Percentiles rank a stretch among this genome's conserved stretches.
phyloP scores from a whole-genome alignment of 108 stramenopile genomes.

The Cyclotella cryptica region DNA sequence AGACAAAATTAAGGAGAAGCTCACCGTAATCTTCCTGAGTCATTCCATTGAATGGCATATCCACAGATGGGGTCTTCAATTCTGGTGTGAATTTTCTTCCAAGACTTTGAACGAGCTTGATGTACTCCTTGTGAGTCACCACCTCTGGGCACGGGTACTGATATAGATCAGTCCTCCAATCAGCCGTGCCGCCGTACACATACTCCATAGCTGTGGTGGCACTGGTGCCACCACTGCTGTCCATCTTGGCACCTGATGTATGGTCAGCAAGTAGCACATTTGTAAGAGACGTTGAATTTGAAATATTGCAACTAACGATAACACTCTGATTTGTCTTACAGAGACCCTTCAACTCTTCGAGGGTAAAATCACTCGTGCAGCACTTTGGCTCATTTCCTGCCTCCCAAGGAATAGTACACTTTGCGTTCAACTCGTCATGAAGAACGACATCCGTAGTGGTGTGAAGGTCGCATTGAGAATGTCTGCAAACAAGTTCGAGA shows the following conservation, averaged over 20 bases:
- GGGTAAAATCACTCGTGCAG: conserved; percentile 77
- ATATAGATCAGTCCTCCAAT: conserved; percentile 73
- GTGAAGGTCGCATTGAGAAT: conserved; percentile 80
- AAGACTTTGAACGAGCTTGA: conserved; percentile 55
- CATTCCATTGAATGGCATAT: conserved; percentile 75
- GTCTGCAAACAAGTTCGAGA: conserved; percentile 70
- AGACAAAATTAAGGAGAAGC: not conserved
- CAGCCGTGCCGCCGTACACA: conserved; percentile 68
- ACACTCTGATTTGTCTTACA: conserved; percentile 25
- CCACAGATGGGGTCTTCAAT: conserved; percentile 65
- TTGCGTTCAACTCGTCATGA: conserved; percentile 66
- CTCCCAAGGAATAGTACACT: conserved; percentile 67
- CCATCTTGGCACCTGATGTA: conserved; percentile 67
- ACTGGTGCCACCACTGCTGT: conserved; percentile 48
- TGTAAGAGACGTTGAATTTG: not conserved
- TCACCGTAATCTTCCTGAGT: conserved; percentile 65
- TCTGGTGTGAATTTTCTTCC: conserved; percentile 74
- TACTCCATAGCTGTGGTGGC: conserved; percentile 53
- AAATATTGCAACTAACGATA: not conserved
- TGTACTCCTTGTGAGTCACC: conserved; percentile 71
- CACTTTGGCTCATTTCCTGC: conserved; percentile 57
- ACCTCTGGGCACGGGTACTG: conserved; percentile 58
- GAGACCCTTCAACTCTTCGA: conserved; percentile 72
- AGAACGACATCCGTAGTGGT: conserved; percentile 74
- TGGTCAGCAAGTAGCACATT: not conserved